These are phyloP conservation scores for Malania oleifera DNA, from an alignment of 164 flowering plant genomes.

Conservation along the genomic window DNA sequence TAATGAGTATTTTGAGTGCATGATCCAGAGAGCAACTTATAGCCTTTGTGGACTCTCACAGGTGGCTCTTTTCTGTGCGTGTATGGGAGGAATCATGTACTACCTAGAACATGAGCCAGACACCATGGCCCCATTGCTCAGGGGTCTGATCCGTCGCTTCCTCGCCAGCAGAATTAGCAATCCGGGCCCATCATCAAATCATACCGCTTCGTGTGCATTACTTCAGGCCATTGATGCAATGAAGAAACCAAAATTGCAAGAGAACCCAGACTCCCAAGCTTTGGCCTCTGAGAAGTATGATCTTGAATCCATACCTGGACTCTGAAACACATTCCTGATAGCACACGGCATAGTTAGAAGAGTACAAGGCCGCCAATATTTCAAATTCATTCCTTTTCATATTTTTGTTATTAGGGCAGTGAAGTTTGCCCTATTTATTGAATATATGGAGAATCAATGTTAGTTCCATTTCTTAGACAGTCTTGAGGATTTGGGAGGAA, in stretches of 20 bases:
- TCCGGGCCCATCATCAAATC: conserved; percentile 46
- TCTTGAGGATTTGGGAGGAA: no score
- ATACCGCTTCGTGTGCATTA: conserved; percentile 57
- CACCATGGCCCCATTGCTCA: conserved; percentile 92
- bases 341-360: no score
- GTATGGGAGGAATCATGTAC: conserved; percentile 98
- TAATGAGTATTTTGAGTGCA: no score
- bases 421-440: no score
- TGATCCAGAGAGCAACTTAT: no score
- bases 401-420: no score
- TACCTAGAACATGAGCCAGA: conserved; percentile 93
- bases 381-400: no score
- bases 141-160: conserved; percentile 88
- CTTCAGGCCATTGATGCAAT: conserved; percentile 52
- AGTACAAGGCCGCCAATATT: no score
- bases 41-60: conserved; percentile 26
- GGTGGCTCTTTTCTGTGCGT: conserved; percentile 79
- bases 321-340: conserved; percentile 21
- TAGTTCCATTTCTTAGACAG: no score
- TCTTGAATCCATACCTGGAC: conserved; percentile 93
- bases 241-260: conserved; percentile 43
- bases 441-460: no score
- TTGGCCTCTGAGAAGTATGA: conserved; percentile 59
- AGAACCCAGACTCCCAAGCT: conserved; percentile 34
- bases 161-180: conserved; percentile 91